Base-by-base conservation (phyloP, 371 early-diverging fungal species). In the Haplosporangium sp. region DNA sequence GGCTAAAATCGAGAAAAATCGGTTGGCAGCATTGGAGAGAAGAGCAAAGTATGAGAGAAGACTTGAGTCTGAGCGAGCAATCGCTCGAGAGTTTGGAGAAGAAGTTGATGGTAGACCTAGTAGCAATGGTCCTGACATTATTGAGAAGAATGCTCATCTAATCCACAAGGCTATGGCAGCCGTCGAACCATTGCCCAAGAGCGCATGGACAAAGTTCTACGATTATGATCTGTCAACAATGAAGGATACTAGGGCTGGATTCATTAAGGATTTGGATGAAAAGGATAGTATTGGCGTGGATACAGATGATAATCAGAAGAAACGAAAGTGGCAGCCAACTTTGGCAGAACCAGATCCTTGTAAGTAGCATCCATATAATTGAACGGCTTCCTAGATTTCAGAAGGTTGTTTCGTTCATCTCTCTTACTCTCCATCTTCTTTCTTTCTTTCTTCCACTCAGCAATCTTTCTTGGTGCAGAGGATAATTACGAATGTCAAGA, bases 191-290 rank as follows among this genome's bases (percentile, higher is more conserved):
- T 53, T 79, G 17, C 81, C 81, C 6, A 79, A 79, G 69, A 67
- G 71, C 27, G 68, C 39, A 39, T 79, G 81, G 81, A 79, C 81
- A 27, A 79, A 71, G 38, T 79, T 74, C 76, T 90, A 85, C 83
- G 97, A 97, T 52, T 97, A 92, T 86, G 92, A 97, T 71, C 74
- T 96, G 40, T 87, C 88, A 47, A 91, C 89, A 8, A 92, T 95
- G 91, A 86, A 85, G 44, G 94, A 96, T 76, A 90, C 93, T 17
- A 87, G 87, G 37, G 97, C 94, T n/a, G 97, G 97, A 7, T 96
- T 95, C 78, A 76, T 98, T 19, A 77, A 88, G 11, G 92, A 92
- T 8, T 85, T 92, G 3, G 70, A 66, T 38, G 78, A 85, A 15
- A 84, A 84, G 17, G 72, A 86, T 45, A 69, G 64, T 10, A 20